Percentiles rank a stretch among this genome's conserved stretches.
Evolutionary conservation across 1,139 yeast genomes (phyloP).

Genomic region (Yamadazyma siamensis): DNA sequence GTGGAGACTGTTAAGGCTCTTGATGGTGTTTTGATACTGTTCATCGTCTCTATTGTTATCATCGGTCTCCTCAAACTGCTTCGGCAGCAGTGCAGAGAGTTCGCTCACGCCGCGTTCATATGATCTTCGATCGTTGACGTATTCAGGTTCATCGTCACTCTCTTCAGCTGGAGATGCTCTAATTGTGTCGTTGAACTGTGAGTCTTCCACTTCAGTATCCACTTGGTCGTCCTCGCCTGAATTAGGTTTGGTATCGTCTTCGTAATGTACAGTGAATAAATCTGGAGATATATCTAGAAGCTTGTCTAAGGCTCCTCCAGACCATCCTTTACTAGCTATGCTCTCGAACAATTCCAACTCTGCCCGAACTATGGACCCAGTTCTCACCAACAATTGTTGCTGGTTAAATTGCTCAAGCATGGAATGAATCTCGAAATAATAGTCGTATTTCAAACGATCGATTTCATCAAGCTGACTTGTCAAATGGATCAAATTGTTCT

Average conservation of each 20-base stretch:
- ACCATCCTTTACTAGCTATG: constrained; percentile 81
- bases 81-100: not conserved
- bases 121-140: not conserved
- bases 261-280: constrained; percentile 35
- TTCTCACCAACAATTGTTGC: constrained; percentile 46
- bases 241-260: constrained; percentile 4
- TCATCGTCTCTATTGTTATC: not conserved
- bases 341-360: constrained; percentile 80
- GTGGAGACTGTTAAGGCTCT: constrained; percentile 5
- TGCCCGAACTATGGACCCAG: constrained; percentile 70
- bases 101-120: not conserved
- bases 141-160: not conserved
- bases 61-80: constrained; percentile 2
- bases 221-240: constrained; percentile 7
- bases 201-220: constrained; percentile 9
- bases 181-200: constrained; percentile 4
- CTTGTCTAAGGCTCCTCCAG: constrained; percentile 80
- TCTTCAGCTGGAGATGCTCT: not conserved
- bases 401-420: constrained; percentile 44
- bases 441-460: constrained; percentile 71
- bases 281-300: constrained; percentile 54
- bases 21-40: not conserved
- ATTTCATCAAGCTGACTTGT: constrained; percentile 77
- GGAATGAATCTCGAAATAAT: constrained; percentile 62
- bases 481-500: constrained; percentile 60